Percentiles rank a stretch among this genome's conserved stretches.
These are phyloP conservation scores for Furcasterigmium sp. DNA, from an alignment of 2,329 filamentous ascomycete species.

Conservation along the genomic window DNA sequence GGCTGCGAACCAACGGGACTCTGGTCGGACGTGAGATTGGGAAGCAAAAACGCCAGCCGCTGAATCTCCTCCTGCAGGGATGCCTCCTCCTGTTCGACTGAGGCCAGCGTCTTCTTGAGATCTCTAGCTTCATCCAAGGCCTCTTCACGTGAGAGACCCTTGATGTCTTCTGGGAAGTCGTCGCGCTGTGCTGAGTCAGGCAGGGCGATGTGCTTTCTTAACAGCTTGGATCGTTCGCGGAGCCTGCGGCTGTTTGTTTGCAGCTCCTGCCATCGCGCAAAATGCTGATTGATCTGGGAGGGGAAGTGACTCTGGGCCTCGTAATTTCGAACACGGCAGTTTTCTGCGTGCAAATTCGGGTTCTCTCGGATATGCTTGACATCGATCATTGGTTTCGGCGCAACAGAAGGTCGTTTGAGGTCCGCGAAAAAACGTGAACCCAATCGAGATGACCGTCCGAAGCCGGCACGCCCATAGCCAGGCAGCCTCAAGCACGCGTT, in stretches of 20 bases:
- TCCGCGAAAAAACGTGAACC: conserved; percentile 13
- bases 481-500: too few relatives aligned
- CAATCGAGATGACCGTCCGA: too few relatives aligned
- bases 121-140: conserved; percentile 59
- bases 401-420: conserved; percentile 56
- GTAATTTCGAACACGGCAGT: conserved; percentile 85
- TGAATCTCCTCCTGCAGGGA: conserved; percentile 61
- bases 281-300: conserved; percentile 48
- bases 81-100: conserved; percentile 58
- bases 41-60: conserved; percentile 68
- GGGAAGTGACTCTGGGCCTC: conserved; percentile 48
- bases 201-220: conserved; percentile 54
- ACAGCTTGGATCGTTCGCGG: conserved; percentile 60
- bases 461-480: too few relatives aligned
- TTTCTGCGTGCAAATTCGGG: conserved; percentile 72
- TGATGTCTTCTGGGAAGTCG: conserved; percentile 29
- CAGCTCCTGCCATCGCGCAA: conserved; percentile 52
- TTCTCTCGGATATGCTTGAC: conserved; percentile 88
- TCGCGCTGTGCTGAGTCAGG: conserved; percentile 40
- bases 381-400: conserved; percentile 75
- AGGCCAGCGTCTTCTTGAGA: conserved; percentile 58
- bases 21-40: conserved; percentile 74
- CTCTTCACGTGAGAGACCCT: conserved; percentile 37
- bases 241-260: conserved; percentile 56
- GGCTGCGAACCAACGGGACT: conserved; percentile 69